Conservation (phyloP, 2,329 filamentous ascomycete genomes). For the Lachnellula willkommii region DNA sequence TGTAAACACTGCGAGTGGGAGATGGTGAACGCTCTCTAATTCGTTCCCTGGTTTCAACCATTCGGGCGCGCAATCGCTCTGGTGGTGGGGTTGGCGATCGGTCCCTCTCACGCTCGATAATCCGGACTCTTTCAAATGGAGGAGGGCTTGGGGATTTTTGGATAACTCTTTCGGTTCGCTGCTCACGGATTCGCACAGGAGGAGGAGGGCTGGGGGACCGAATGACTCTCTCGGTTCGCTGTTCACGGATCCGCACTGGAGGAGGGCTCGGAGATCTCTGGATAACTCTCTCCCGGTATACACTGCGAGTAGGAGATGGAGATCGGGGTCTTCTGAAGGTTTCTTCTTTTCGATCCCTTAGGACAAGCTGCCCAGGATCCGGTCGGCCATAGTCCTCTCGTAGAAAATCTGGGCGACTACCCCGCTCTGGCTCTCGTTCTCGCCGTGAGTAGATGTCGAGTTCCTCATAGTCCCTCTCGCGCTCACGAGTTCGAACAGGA, state of each 20-base stretch:
- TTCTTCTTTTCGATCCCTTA: constrained; percentile 29
- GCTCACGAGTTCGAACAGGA: constrained; percentile 19
- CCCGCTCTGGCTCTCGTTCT: constrained; percentile 23
- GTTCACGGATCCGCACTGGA: background rate
- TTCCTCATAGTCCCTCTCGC: constrained; percentile 28
- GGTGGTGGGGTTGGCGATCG: constrained; percentile 24
- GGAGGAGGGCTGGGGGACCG: constrained; percentile 21
- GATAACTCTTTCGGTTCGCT: constrained; percentile 21
- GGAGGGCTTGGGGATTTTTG: constrained; percentile 22
- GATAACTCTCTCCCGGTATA: constrained; percentile 21
- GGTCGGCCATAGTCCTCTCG: constrained; percentile 26
- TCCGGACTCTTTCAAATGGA: constrained; percentile 14
- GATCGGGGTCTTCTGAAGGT: constrained; percentile 25
- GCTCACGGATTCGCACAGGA: constrained; percentile 19
- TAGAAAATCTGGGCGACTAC: constrained; percentile 27
- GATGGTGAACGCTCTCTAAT: constrained; percentile 26
- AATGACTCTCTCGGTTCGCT: constrained; percentile 18
- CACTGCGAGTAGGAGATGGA: constrained; percentile 25
- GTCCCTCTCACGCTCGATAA: constrained; percentile 25
- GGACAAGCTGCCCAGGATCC: constrained; percentile 25
- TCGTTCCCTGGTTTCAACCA: constrained; percentile 29
- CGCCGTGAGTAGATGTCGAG: constrained; percentile 21
- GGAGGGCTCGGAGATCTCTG: constrained; percentile 22
- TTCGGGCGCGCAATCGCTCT: constrained; percentile 27
- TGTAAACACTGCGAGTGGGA: constrained; percentile 17